Evolutionary conservation across 345 rosid genomes (phyloP), one percentile per base, ranked within the genome.

Genomic region (Populus deltoides): DNA sequence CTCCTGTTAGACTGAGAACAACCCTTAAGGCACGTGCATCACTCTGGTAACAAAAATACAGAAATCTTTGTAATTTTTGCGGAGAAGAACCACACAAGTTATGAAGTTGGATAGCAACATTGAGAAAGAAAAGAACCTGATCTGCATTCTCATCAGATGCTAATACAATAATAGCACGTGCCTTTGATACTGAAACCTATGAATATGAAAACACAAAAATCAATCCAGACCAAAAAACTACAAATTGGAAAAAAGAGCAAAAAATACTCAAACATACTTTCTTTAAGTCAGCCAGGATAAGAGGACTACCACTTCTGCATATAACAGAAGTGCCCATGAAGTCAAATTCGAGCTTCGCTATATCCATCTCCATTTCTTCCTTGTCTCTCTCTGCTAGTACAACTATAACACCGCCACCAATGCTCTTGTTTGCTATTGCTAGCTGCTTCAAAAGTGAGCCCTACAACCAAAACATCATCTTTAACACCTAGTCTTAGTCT

Each of bases 111-210:
- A 76, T 24, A 76, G 53, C 63, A 51, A 8, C 22, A 76, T 16
- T 36, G 55, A 29, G 62, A 81, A 77, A 69, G 76, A 78, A 81
- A 77, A 71, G 76, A 79, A 92, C 98, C 98, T 94, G 98, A 78
- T 92, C 98, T 17, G 98, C 97, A 79, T 92, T 92, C 82, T 92
- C 98, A 87, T 94, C 96, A 76, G 96, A 80, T 80, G 97, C 97
- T 70, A 92, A 80, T 70, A 94, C 93, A 82, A 92, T 90, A 75
- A 94, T 89, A 53, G 97, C 96, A 72, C 92, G 91, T 1, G 98
- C 96, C 79, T 90, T 94, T 27, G 98, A 94, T 77, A 92, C 98
- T 72, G 97, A 92, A 33, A 94, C 94, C 98, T 94, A 75, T 36
- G 49, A 79, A 66, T 47, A 41, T 22, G 12, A 18, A 74, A 68